Percentiles rank a stretch among this genome's conserved stretches.
These are phyloP conservation scores for Pleurotus ostreatus DNA, from an alignment of 768 basidiomycete genomes.

Conservation along the genomic window DNA sequence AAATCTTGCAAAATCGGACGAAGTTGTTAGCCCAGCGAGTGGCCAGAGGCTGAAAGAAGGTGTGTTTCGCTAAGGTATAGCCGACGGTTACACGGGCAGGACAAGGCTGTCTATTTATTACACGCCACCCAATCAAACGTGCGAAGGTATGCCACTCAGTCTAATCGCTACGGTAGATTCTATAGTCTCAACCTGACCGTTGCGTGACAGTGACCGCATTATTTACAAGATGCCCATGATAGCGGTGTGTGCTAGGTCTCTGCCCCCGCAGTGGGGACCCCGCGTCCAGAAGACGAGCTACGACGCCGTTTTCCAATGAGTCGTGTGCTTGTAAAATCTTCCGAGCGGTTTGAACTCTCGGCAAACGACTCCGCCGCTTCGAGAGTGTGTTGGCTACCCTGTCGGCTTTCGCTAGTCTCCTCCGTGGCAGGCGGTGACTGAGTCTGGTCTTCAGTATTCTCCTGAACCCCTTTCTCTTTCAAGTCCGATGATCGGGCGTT, in stretches of 20 bases:
- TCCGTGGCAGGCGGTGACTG: not conserved
- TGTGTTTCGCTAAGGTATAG: too few species aligned
- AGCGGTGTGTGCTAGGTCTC: not conserved
- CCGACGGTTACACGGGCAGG: too few species aligned
- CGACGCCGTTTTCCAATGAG: constrained; percentile 1
- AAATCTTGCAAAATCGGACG: too few species aligned
- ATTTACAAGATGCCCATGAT: too few species aligned
- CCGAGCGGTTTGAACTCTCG: not conserved
- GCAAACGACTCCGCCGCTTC: not conserved
- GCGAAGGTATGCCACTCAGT: too few species aligned
- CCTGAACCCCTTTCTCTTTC: constrained; percentile 6
- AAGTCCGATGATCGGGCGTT: constrained; percentile 5
- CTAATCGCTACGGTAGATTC: too few species aligned
- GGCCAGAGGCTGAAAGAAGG: too few species aligned
- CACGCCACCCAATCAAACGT: too few species aligned
- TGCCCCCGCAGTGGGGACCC: not conserved
- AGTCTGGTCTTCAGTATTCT: not conserved
- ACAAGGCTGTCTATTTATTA: too few species aligned
- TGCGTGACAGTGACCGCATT: too few species aligned
- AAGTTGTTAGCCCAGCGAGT: too few species aligned
- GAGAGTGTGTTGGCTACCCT: not conserved
- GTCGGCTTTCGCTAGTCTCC: not conserved
- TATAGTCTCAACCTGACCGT: too few species aligned
- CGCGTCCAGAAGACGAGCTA: not conserved
- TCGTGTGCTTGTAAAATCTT: not conserved